A percentile compares a stretch with the other conserved stretches of the same genome.
These are phyloP conservation scores for Theileria annulata DNA, from an alignment of 169 alveolate species.

Conservation along the genomic window DNA sequence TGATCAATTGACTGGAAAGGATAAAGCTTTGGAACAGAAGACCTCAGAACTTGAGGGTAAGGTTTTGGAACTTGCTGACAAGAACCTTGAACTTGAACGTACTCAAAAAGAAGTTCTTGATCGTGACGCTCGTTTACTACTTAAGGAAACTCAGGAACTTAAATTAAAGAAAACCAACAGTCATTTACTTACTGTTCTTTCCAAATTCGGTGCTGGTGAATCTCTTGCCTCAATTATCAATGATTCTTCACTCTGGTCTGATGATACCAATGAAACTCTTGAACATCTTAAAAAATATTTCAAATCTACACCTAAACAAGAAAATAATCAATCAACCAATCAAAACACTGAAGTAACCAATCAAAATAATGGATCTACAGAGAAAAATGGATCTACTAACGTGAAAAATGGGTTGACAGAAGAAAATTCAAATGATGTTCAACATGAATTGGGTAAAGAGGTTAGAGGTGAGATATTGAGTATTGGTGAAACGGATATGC, in stretches of 20 bases:
- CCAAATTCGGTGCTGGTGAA: conserved; percentile 4
- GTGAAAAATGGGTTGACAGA: background rate
- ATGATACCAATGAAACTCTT: background rate
- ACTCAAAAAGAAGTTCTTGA: conserved; percentile 9
- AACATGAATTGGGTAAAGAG: background rate
- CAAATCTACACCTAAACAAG: background rate
- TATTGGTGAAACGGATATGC: background rate
- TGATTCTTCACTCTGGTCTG: conserved; percentile 1
- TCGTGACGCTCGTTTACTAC: background rate
- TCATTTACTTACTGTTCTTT: background rate
- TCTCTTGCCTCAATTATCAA: background rate
- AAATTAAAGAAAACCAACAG: background rate
- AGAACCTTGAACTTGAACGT: conserved; percentile 9
- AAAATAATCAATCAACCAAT: too few species aligned
- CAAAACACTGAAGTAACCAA: background rate
- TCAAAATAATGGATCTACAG: background rate
- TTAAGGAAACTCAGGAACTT: conserved; percentile 8
- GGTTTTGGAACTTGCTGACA: conserved; percentile 12
- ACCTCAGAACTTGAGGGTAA: conserved; percentile 14
- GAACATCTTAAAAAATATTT: background rate
- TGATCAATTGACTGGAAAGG: conserved; percentile 10
- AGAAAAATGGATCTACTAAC: background rate
- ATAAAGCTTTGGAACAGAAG: background rate
- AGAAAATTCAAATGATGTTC: too few species aligned
- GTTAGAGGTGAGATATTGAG: background rate